Percentiles rank a stretch among this genome's conserved stretches.
Evolutionary conservation across 1,284 basidiomycete genomes (phyloP).

Genomic region (Leccinum fallax): DNA sequence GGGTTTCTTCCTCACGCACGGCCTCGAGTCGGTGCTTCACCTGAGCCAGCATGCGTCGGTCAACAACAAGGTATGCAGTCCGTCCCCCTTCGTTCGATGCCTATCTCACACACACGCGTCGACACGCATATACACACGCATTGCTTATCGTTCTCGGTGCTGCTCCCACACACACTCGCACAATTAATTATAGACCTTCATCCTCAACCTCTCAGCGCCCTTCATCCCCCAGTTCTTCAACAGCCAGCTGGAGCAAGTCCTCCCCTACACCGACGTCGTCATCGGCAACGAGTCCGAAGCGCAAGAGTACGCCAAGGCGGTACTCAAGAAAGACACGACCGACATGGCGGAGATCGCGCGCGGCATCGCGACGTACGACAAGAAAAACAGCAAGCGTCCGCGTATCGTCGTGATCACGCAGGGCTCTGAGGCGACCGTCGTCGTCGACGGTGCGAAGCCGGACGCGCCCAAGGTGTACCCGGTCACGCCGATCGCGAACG

Average conservation of each 20-base stretch:
- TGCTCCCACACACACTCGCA: not conserved
- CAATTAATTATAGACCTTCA: slow-evolving; percentile 62
- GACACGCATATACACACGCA: not conserved
- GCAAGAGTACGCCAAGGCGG: slow-evolving; percentile 80
- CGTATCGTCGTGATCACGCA: slow-evolving; percentile 93
- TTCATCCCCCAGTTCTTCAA: slow-evolving; percentile 98
- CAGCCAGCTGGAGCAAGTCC: slow-evolving; percentile 74
- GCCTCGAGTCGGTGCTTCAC: slow-evolving; percentile 72
- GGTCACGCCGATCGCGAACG: slow-evolving; percentile 65
- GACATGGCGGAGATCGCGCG: slow-evolving; percentile 73
- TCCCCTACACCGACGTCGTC: slow-evolving; percentile 84
- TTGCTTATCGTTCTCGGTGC: not conserved
- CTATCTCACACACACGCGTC: not conserved
- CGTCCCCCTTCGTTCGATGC: not conserved
- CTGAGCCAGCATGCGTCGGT: slow-evolving; percentile 83
- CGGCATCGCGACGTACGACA: slow-evolving; percentile 65
- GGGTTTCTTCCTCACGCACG: slow-evolving; percentile 98
- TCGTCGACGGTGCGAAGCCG: slow-evolving; percentile 67
- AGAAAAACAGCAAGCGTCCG: slow-evolving; percentile 71
- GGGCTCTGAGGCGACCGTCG: slow-evolving; percentile 80
- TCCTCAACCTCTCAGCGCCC: slow-evolving; percentile 94
- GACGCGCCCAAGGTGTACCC: slow-evolving; percentile 57
- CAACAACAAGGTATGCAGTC: slow-evolving; percentile 65
- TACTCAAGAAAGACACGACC: slow-evolving; percentile 56
- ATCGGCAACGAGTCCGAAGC: slow-evolving; percentile 97